These are phyloP conservation scores for Zygosaccharomyces lentus DNA, from an alignment of 805 yeast species.

Conservation along the genomic window DNA sequence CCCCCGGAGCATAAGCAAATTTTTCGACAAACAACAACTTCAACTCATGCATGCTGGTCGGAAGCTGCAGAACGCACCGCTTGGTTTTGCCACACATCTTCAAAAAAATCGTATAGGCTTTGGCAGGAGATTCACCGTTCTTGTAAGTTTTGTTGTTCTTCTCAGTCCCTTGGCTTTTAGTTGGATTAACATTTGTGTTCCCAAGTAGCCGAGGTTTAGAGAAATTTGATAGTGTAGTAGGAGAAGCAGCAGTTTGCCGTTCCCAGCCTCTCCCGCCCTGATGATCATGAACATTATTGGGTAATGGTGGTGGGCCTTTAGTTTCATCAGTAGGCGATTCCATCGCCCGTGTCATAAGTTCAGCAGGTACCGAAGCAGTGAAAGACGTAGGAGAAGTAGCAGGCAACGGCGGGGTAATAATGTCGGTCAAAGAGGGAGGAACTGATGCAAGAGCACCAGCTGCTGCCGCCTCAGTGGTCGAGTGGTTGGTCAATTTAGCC, in stretches of 20 bases:
- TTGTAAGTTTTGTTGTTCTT: neutral
- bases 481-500: slow-evolving; percentile 60
- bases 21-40: slow-evolving; percentile 78
- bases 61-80: slow-evolving; percentile 39
- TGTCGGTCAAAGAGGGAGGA: slow-evolving; percentile 4
- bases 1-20: slow-evolving; percentile 77
- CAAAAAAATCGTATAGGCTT: slow-evolving; percentile 39
- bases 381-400: neutral
- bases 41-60: slow-evolving; percentile 41
- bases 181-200: neutral
- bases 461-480: slow-evolving; percentile 29
- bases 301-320: neutral
- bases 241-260: neutral
- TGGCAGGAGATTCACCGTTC: neutral
- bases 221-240: neutral
- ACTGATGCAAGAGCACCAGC: slow-evolving; percentile 22
- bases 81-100: slow-evolving; percentile 51
- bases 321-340: slow-evolving; percentile 1
- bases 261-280: neutral
- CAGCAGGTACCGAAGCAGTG: slow-evolving; percentile 1
- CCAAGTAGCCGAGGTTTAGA: neutral
- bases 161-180: neutral
- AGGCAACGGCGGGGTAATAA: neutral
- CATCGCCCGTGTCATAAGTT: neutral
- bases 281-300: neutral